Evolutionary conservation across 148 eudicot species (phyloP), one percentile per base, ranked within the genome.

Genomic region (Silene latifolia): DNA sequence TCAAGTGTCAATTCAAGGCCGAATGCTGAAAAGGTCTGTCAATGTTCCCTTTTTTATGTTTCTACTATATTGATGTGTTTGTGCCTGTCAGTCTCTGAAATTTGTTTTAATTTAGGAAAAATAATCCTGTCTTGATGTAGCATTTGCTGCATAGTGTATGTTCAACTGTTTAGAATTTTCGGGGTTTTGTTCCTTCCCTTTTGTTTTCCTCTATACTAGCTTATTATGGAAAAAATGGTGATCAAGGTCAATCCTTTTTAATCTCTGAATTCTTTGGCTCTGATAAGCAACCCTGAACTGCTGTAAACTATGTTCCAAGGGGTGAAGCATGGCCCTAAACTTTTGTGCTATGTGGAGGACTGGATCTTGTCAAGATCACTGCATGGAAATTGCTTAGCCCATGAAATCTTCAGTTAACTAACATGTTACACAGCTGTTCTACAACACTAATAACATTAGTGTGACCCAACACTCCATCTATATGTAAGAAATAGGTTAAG

Each of bases 21-120:
- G 66, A 84, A 88, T 80, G 79, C 51, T 60, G 68, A 20, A 39
- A 86, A 89, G 97, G 97, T 91, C 39, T 70, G 79, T 67, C 46
- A 4, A 14, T 78, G 17, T 72, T 8, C 46, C 72, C 32, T 23
- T 39, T 76, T 8, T 6, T 21, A 25, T 73, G 7, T 12, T 60
- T 39, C 8, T 39, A 69, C 25, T 65, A 60, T 57, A 20, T 11
- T 20, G 79, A 20, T 27, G 27, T 18, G 57, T 44, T 32, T 62
- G 11, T 63, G 42, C 18, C 27, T 14, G 51, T 21, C 21, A 57
- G 20, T 65, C 27, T 72, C 58, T 32, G 35, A 27, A 27, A 27
- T 27, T 67, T 65, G 15, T 44, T 32, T 10, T 39, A 35, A 66
- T 35, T 29, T 15, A 19, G 44, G 67, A 27, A 63, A 63, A 5